Evolutionary conservation across 2,329 filamentous ascomycete genomes (phyloP), one percentile per base, ranked within the genome.

Genomic region (Lachnellula hyalina): DNA sequence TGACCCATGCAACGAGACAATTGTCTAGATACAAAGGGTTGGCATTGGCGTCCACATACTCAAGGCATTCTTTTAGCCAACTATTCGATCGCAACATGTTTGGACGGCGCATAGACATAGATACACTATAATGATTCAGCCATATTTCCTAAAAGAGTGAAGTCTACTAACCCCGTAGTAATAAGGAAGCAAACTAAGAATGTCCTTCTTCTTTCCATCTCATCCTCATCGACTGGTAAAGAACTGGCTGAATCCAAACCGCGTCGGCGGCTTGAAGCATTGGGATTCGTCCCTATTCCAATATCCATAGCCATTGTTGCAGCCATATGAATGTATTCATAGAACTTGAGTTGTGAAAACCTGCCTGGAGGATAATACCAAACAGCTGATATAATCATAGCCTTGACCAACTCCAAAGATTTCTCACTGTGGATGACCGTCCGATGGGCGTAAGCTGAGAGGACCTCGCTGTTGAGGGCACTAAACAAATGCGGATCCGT

Each of bases 241-340:
- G 40, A 38, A 12, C 25, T 34, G n/a, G 54, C 53, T 35, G 40
- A 23, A 7, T 17, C 17, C 9, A 17, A 36, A 46, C 47, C 56
- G 32, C 46, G 49, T 9, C 58, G 45, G 19, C 38, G 52, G 32
- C 59, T 57, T 1, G 56, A 59, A 25, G 42, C 34, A 21, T 56
- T 55, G 17, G 59, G 59, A 34, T 60, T 60, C 11, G 49, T 59
- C 2, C 63, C 60, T 15, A 63, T 47, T 1, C 62, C 64, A 56
- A 66, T 56, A 46, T 64, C 63, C 15, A 67, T 42, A 11, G 59
- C 75, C 75, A 78, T 77, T 0, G 72, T 75, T 9, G 72, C 71
- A 9, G 75, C 75, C 64, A 77, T 76, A 58, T 77, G 74, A 3
- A 75, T 73, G 59, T 77, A 77, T 59, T 78, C 73, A 61, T 76